Conservation (phyloP, 2,329 filamentous ascomycete species). For the Chaetomium olivaceum region DNA sequence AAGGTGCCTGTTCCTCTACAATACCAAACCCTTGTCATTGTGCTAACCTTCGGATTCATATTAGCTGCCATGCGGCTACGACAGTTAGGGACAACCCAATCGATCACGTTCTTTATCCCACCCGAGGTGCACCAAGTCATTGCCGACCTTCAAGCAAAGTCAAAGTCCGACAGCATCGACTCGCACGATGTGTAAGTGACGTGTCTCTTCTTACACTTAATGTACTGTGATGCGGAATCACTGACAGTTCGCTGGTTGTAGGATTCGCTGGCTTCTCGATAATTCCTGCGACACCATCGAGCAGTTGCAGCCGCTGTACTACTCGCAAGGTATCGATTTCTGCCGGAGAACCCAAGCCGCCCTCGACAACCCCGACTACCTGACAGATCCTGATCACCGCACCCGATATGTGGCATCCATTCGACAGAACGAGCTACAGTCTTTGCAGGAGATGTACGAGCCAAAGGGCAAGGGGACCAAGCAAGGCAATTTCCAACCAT, state of each 20-base stretch:
- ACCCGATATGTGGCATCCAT: slow-evolving; percentile 47
- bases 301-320: slow-evolving; percentile 59
- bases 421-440: slow-evolving; percentile 56
- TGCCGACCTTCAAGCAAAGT: slow-evolving; percentile 45
- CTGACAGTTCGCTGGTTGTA: slow-evolving; percentile 17
- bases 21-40: not conserved
- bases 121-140: slow-evolving; percentile 65
- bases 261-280: slow-evolving; percentile 61
- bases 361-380: slow-evolving; percentile 44
- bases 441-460: slow-evolving; percentile 59
- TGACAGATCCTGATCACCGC: slow-evolving; percentile 40
- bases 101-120: slow-evolving; percentile 56
- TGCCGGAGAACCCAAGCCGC: slow-evolving; percentile 56
- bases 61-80: slow-evolving; percentile 64
- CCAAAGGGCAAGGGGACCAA: slow-evolving; percentile 32
- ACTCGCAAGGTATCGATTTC: slow-evolving; percentile 62
- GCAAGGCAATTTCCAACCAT: slow-evolving; percentile 25
- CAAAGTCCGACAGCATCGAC: slow-evolving; percentile 35
- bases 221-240: not conserved
- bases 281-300: slow-evolving; percentile 63
- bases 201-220: not conserved
- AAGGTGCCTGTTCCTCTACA: slow-evolving; percentile 45
- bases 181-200: slow-evolving; percentile 49
- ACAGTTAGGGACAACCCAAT: slow-evolving; percentile 57
- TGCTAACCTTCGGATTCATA: not conserved